Conservation (phyloP, 78 protist genomes). For the Polysphondylium violaceum region DNA sequence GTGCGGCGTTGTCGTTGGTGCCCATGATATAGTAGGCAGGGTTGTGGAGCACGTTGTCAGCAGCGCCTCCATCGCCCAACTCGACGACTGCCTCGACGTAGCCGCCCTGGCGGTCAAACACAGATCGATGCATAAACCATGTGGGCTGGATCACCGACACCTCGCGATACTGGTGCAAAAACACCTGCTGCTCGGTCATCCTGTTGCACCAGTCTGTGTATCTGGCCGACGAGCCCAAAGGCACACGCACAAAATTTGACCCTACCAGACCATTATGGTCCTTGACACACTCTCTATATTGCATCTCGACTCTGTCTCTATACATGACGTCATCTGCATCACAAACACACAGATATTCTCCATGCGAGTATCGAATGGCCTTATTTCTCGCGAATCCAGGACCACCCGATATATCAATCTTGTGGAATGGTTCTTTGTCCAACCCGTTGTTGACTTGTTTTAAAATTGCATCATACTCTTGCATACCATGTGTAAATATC, state of each 20-base stretch:
- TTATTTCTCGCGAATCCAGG: conserved; percentile 66
- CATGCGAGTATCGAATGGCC: conserved; percentile 59
- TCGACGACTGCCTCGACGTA: conserved; percentile 11
- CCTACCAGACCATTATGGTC: conserved; percentile 7
- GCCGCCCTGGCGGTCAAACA: conserved; percentile 14
- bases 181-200: conserved; percentile 38
- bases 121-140: conserved; percentile 49
- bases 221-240: conserved; percentile 55
- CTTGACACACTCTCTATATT: conserved; percentile 9
- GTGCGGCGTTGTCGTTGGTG: conserved; percentile 11
- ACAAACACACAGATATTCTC: conserved; percentile 53
- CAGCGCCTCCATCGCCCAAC: not conserved
- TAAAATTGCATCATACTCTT: conserved; percentile 31
- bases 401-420: conserved; percentile 29
- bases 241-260: conserved; percentile 60
- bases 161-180: conserved; percentile 63
- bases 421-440: not conserved
- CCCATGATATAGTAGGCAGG: conserved; percentile 6
- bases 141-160: conserved; percentile 76
- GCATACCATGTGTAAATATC: conserved; percentile 9
- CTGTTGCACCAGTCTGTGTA: conserved; percentile 78
- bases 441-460: not conserved
- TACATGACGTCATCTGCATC: conserved; percentile 78
- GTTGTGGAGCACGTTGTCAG: not conserved
- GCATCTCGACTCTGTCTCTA: conserved; percentile 54